These are phyloP conservation scores for Ganoderma lucidum DNA, from an alignment of 1,284 basidiomycete genomes.

Conservation along the genomic window DNA sequence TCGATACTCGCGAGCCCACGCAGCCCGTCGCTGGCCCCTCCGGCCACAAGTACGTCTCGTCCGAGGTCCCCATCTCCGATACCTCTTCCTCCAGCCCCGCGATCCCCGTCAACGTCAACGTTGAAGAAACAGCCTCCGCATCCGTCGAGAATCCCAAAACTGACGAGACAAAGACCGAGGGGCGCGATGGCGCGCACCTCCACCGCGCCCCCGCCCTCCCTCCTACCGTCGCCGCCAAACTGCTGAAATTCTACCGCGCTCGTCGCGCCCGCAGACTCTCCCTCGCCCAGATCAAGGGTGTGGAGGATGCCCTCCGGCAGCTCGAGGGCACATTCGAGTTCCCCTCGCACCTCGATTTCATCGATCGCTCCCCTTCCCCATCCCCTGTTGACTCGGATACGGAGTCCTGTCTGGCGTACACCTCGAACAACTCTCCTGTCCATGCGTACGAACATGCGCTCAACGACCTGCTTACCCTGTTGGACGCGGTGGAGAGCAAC, in stretches of 20 bases:
- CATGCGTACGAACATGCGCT: constrained; percentile 62
- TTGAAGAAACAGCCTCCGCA: background rate
- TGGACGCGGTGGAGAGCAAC: constrained; percentile 73
- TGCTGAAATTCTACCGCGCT: constrained; percentile 31
- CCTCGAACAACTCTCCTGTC: constrained; percentile 54
- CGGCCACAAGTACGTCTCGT: constrained; percentile 1
- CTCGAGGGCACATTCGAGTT: constrained; percentile 43
- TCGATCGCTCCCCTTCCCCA: constrained; percentile 18
- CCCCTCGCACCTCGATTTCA: constrained; percentile 44
- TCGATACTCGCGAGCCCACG: constrained; percentile 9
- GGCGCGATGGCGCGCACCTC: constrained; percentile 25
- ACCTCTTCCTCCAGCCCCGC: background rate
- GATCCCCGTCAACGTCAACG: background rate
- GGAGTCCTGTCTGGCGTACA: constrained; percentile 44
- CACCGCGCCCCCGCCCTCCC: constrained; percentile 35
- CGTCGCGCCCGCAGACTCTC: constrained; percentile 36
- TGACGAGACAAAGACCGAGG: background rate
- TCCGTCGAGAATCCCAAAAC: background rate
- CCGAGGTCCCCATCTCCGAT: constrained; percentile 3
- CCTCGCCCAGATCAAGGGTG: constrained; percentile 37
- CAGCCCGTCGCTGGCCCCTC: constrained; percentile 21
- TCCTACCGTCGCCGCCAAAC: constrained; percentile 33
- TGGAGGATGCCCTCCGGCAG: constrained; percentile 39
- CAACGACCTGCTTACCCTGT: constrained; percentile 64
- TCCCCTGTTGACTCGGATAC: constrained; percentile 18